phyloP scores from a whole-genome alignment of 2,329 filamentous ascomycete species.

The Colletotrichum navitas region DNA sequence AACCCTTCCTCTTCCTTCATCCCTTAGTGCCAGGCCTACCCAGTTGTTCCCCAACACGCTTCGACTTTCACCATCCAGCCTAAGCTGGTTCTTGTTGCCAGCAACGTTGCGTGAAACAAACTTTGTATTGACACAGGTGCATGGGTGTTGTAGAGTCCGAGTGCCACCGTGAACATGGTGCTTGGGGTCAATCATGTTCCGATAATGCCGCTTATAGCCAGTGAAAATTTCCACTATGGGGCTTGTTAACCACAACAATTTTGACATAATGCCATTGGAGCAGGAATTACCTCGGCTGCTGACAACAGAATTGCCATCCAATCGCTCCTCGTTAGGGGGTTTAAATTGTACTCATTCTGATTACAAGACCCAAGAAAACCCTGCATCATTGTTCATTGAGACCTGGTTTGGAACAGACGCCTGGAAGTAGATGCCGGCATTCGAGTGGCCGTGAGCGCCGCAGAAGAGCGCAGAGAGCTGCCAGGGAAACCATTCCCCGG shows the following conservation, averaged over 20 bases:
- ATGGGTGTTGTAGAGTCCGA: not conserved
- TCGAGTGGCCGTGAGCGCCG: slow-evolving; percentile 63
- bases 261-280: not conserved
- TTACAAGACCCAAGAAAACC: no score
- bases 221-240: not conserved
- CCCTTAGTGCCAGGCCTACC: not conserved
- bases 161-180: not conserved
- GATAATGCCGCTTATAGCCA: not conserved
- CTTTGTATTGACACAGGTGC: no score
- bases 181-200: not conserved
- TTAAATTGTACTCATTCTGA: not conserved
- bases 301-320: not conserved
- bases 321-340: not conserved
- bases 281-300: not conserved
- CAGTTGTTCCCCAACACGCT: no score
- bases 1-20: not conserved
- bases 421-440: slow-evolving; percentile 65
- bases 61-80: no score
- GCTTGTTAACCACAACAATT: not conserved
- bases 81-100: no score
- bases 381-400: no score
- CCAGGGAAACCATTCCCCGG: slow-evolving; percentile 64
- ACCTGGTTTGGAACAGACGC: no score
- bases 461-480: slow-evolving; percentile 64
- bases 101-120: no score